Conservation (phyloP, 306 rosid genomes). For the Quercus berberidifolia region DNA sequence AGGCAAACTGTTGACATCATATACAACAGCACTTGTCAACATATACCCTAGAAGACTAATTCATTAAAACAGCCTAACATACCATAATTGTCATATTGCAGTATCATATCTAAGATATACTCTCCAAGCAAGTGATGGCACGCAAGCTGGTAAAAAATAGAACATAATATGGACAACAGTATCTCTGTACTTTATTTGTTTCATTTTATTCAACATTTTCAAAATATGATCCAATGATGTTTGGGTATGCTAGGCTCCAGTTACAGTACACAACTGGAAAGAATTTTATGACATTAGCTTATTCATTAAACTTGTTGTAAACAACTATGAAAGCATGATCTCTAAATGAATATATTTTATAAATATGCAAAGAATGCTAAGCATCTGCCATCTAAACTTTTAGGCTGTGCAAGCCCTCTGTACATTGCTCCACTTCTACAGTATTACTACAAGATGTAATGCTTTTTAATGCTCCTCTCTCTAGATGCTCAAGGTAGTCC, state of each 20-base stretch:
- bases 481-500: slow-evolving; percentile 74
- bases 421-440: background rate
- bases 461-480: slow-evolving; percentile 2
- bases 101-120: background rate
- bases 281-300: slow-evolving; percentile 3
- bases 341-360: background rate
- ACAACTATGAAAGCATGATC: background rate
- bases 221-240: background rate
- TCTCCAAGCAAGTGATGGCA: background rate
- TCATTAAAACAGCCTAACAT: background rate
- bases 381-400: slow-evolving; percentile 31
- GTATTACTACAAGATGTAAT: background rate
- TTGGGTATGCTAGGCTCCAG: background rate
- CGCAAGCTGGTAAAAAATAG: background rate
- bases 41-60: no score
- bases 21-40: no score
- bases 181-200: background rate
- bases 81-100: background rate
- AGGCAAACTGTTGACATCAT: no score
- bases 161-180: background rate
- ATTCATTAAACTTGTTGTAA: background rate
- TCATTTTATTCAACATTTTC: background rate
- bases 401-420: slow-evolving; percentile 30
- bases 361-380: background rate
- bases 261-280: background rate